Conservation (phyloP, 257 asterid genomes). For the Handroanthus guayacan region DNA sequence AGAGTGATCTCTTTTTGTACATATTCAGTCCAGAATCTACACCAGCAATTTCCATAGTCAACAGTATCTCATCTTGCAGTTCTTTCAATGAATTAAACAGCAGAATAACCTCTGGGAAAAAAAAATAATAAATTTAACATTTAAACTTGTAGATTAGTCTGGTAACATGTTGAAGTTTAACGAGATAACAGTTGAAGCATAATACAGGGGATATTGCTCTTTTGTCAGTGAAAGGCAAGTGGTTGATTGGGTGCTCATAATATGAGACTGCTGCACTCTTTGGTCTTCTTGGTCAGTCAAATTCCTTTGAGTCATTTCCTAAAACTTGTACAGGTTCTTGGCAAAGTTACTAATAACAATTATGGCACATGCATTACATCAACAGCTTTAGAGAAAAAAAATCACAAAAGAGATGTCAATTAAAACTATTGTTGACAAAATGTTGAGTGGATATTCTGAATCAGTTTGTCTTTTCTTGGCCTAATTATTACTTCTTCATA, state of each 20-base stretch:
- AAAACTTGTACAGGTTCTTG: not conserved
- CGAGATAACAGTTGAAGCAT: not conserved
- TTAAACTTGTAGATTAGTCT: not conserved
- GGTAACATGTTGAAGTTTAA: conserved; percentile 1
- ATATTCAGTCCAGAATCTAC: conserved; percentile 8
- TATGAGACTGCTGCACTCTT: conserved; percentile 16
- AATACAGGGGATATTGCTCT: conserved; percentile 3
- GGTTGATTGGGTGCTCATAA: conserved; percentile 9
- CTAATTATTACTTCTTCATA: conserved; percentile 2
- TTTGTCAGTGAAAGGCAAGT: not conserved
- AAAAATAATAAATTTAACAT: not conserved
- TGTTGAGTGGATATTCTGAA: conserved; percentile 2
- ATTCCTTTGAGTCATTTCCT: not conserved
- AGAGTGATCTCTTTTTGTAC: conserved; percentile 22
- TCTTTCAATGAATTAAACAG: not conserved
- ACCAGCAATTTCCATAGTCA: not conserved
- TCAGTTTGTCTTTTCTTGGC: not conserved
- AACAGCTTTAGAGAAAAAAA: not conserved
- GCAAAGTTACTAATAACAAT: conserved; percentile 1
- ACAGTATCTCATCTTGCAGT: conserved; percentile 20
- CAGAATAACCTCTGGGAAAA: not conserved
- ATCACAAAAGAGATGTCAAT: not conserved
- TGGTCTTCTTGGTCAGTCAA: not conserved
- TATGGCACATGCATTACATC: not conserved
- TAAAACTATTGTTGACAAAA: conserved; percentile 4